phyloP scores from a whole-genome alignment of 176 grass and related monocot genomes.

The Carex pumila region DNA sequence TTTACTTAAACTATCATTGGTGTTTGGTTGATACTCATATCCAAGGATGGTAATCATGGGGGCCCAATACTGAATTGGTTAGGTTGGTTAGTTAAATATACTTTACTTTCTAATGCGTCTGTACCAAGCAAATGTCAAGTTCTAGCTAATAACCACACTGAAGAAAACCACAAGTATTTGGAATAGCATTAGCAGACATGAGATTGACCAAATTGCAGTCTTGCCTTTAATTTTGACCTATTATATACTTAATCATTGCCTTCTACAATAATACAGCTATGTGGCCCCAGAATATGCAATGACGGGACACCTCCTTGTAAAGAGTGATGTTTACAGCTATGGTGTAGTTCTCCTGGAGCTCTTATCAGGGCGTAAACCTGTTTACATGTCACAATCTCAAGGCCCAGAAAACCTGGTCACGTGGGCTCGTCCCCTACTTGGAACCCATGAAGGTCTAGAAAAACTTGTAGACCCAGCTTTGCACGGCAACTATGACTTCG shows the following conservation, averaged over 20 bases:
- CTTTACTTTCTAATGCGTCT: neutral
- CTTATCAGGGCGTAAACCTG: slow-evolving; percentile 87
- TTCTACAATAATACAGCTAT: slow-evolving; percentile 50
- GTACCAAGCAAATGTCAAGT: neutral
- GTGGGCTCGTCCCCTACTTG: slow-evolving; percentile 81
- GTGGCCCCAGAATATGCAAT: slow-evolving; percentile 99
- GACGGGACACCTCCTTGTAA: slow-evolving; percentile 92
- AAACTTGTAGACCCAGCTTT: slow-evolving; percentile 71
- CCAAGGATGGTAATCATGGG: neutral
- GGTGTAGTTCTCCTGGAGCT: slow-evolving; percentile 93
- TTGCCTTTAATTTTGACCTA: neutral
- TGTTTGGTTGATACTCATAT: neutral
- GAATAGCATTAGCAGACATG: neutral
- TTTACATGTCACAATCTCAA: slow-evolving; percentile 61
- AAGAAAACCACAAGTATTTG: neutral
- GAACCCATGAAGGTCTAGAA: slow-evolving; percentile 58
- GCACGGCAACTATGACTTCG: slow-evolving; percentile 62
- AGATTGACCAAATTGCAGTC: slow-evolving; percentile 6
- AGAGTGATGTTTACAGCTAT: slow-evolving; percentile 96
- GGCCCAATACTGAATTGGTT: neutral
- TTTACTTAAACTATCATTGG: neutral
- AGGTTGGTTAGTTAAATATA: neutral
- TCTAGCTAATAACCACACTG: neutral
- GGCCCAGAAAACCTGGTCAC: slow-evolving; percentile 81
- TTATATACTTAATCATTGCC: slow-evolving; percentile 21